Evolutionary conservation across 495 filamentous ascomycete species (phyloP).

Genomic region (Podospora pseudoanserina): DNA sequence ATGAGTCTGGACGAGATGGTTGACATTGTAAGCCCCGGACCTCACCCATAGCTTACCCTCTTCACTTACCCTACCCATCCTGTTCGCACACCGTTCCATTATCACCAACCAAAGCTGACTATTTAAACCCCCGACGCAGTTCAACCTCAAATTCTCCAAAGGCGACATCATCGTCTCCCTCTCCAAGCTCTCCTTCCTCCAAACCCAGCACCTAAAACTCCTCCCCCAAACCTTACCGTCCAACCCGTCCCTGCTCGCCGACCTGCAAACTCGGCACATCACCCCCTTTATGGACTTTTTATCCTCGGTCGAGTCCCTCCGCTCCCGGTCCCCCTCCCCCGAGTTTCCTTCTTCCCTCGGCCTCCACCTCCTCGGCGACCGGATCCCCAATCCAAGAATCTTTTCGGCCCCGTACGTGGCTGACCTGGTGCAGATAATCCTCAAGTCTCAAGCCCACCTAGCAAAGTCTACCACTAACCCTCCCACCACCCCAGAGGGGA

Average conservation of each 20-base stretch:
- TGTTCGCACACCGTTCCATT: background rate
- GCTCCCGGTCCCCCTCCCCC: background rate
- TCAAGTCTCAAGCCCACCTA: background rate
- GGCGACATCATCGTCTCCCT: slow-evolving; percentile 84
- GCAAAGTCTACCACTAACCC: background rate
- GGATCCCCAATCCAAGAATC: background rate
- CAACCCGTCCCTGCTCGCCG: background rate
- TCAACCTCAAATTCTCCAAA: slow-evolving; percentile 78
- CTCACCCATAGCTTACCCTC: background rate
- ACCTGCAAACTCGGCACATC: slow-evolving; percentile 23
- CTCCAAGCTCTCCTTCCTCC: slow-evolving; percentile 76
- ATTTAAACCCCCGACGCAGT: slow-evolving; percentile 40
- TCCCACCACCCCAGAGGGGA: too few relatives aligned
- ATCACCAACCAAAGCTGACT: background rate
- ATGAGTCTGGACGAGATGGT: slow-evolving; percentile 68
- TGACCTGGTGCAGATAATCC: background rate
- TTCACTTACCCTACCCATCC: background rate
- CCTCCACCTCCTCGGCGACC: background rate
- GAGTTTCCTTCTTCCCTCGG: background rate
- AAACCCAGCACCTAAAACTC: slow-evolving; percentile 59
- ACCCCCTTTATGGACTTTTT: slow-evolving; percentile 12
- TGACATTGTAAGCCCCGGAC: slow-evolving; percentile 49
- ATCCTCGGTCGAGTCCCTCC: slow-evolving; percentile 3
- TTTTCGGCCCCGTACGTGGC: background rate
- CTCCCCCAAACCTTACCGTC: slow-evolving; percentile 12